A percentile compares a stretch with the other conserved stretches of the same genome.
Conservation (phyloP, 192 early-diverging fungal genomes). For the Spinellus fusiger region DNA sequence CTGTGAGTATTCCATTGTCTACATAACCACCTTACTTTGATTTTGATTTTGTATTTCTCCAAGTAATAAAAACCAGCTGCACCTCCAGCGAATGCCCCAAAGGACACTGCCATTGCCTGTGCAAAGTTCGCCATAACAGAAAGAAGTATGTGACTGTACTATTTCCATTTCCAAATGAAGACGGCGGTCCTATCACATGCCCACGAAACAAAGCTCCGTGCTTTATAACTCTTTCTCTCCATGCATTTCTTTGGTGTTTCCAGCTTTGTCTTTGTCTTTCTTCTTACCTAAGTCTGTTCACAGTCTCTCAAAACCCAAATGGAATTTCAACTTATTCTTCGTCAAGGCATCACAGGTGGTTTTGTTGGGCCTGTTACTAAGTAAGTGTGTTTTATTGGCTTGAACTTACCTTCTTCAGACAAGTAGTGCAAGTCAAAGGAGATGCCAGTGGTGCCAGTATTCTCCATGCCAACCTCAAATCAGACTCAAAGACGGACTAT, state of each 20-base stretch:
- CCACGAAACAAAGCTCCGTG: too few species aligned
- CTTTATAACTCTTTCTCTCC: too few species aligned
- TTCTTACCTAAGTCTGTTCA: neutral
- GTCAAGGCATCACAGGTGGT: conserved; percentile 31
- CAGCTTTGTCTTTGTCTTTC: neutral
- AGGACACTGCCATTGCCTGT: conserved; percentile 25
- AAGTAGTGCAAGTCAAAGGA: conserved; percentile 27
- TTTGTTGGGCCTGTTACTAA: conserved; percentile 24
- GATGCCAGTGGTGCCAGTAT: conserved; percentile 24
- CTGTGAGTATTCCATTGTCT: neutral
- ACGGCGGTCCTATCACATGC: too few species aligned
- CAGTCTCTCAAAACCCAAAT: neutral
- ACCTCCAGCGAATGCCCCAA: conserved; percentile 31
- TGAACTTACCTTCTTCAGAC: conserved; percentile 8
- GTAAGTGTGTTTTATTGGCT: conserved; percentile 18
- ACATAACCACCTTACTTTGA: conserved; percentile 18
- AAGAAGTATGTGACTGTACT: too few species aligned
- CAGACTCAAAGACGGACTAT: conserved; percentile 15
- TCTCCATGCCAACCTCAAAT: conserved; percentile 18
- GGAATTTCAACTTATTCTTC: conserved; percentile 22
- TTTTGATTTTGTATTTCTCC: conserved; percentile 33
- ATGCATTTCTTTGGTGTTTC: too few species aligned
- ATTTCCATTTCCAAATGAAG: too few species aligned
- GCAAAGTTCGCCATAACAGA: conserved; percentile 19
- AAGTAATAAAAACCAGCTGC: conserved; percentile 33